Conservation (phyloP, 2,329 filamentous ascomycete genomes). For the Diaporthe citriasiana region DNA sequence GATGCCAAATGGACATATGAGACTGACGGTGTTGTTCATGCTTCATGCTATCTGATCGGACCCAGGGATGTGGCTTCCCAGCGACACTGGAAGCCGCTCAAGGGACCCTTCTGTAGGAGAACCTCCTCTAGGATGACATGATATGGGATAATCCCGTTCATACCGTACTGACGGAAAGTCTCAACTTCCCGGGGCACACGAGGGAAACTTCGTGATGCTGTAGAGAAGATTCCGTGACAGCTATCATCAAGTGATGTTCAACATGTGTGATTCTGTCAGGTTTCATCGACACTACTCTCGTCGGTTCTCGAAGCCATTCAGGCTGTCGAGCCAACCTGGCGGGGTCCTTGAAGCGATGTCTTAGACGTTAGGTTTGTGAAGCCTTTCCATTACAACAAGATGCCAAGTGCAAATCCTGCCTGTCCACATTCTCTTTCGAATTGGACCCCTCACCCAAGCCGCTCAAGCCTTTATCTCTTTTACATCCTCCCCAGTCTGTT, state of each 20-base stretch:
- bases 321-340: not conserved
- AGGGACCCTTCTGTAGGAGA: too few relatives aligned
- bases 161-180: too few relatives aligned
- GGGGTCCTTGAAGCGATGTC: not conserved
- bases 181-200: too few relatives aligned
- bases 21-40: not conserved
- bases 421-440: not conserved
- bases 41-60: not conserved
- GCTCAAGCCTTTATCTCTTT: slow-evolving; percentile 4
- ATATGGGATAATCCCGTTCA: too few relatives aligned
- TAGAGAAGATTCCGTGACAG: not conserved
- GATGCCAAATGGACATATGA: not conserved
- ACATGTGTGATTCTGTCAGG: not conserved
- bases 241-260: not conserved
- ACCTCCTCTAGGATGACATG: too few relatives aligned
- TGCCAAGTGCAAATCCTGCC: not conserved
- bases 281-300: not conserved
- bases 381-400: not conserved
- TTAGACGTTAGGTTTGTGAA: not conserved
- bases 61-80: not conserved
- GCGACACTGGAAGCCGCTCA: not conserved
- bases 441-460: too few relatives aligned
- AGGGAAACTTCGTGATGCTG: too few relatives aligned
- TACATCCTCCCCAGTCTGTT: not conserved
- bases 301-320: not conserved